phyloP scores from a whole-genome alignment of 257 asterid species.

The Haberlea rhodopensis region DNA sequence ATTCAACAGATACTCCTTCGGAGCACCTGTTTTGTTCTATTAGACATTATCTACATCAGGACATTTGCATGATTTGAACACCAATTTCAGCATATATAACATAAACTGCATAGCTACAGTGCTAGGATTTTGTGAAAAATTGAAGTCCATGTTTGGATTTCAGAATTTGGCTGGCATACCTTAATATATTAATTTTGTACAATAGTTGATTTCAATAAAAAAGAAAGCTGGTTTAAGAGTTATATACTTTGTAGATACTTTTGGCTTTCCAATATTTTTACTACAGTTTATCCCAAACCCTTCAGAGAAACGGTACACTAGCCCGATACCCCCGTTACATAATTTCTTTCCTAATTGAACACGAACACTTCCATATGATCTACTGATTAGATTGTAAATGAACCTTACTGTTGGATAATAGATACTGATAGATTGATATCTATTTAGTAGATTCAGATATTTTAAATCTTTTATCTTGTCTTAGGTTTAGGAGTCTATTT shows the following conservation, averaged over 20 bases:
- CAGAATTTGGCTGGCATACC: neutral
- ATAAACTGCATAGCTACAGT: neutral
- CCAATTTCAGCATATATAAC: conserved; percentile 5
- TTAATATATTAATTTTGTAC: neutral
- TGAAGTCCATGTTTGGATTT: neutral
- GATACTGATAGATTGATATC: too few relatives aligned
- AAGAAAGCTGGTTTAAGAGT: neutral
- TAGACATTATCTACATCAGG: neutral
- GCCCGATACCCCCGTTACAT: too few relatives aligned
- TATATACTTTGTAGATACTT: too few relatives aligned
- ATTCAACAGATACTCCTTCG: neutral
- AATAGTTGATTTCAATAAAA: neutral
- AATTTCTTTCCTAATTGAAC: conserved; percentile 3
- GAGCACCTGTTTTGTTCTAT: too few relatives aligned
- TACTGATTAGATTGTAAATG: conserved; percentile 18
- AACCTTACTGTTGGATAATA: too few relatives aligned
- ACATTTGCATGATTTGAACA: neutral
- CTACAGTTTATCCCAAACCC: neutral
- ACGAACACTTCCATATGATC: neutral
- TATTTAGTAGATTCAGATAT: too few relatives aligned
- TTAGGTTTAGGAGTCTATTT: too few relatives aligned
- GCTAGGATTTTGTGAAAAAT: neutral
- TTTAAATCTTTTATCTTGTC: too few relatives aligned
- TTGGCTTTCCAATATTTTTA: neutral
- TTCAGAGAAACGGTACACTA: neutral